Evolutionary conservation across 306 rosid species (phyloP), one percentile per base, ranked within the genome.

Genomic region (Betula pendula): DNA sequence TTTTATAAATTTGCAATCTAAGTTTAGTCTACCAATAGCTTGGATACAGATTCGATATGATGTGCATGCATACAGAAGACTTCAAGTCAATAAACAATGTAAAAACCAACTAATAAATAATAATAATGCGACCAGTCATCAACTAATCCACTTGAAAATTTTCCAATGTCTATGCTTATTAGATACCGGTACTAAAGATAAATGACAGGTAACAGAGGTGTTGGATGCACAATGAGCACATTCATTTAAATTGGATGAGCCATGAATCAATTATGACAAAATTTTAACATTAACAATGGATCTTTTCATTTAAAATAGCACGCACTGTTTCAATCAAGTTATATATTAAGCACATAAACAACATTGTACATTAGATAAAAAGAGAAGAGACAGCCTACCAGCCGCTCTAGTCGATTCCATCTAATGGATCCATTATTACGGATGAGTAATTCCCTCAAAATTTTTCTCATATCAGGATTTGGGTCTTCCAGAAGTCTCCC

Each of bases 401-500:
- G 82, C 78, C 97, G 97, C 80, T 90, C 97, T 38, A 95, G 88
- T 82, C 99, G 93, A 84, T 88, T 91, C 99, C 99, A 95, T 83
- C 99, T 85, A 50, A 95, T 84, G 38, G 99, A 89, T 83, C 99
- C 99, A 76, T 95, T 85, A 22, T 88, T 90, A 62, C 90, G 72
- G 74, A 95, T 95, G 65, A 95, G 84, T 81, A 95, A 97, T 81
- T 92, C 89, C 88, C 97, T 87, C 83, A 95, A 84, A 81, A 95
- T 95, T 89, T 69, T 92, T 89, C 99, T 92, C 99, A 92, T 95
- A 81, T 92, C 99, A 70, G 96, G 96, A 86, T 87, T 86, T 72
- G 99, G 97, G 77, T 95, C 99, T 66, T 88, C 92, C 81, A 95
- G 84, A 77, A 95, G 96, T 83, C 97, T 92, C 68, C 99, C 97